A percentile compares a stretch with the other conserved stretches of the same genome.
Conservation (phyloP, 768 basidiomycete genomes). For the Naganishia vishniacii region DNA sequence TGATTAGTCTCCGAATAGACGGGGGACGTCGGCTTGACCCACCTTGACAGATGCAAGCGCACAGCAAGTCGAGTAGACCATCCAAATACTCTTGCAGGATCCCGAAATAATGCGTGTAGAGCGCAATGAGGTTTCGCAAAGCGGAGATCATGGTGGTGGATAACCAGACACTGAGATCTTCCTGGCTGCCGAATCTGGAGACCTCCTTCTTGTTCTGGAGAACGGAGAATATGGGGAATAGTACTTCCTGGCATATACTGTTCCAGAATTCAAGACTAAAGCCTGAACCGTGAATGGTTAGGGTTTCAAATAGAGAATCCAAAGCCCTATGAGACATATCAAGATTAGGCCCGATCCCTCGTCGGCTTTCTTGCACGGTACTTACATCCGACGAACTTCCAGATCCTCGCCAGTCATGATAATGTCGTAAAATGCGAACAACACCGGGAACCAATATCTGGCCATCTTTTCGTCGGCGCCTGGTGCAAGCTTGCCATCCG, state of each 20-base stretch:
- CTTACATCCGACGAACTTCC: constrained; percentile 91
- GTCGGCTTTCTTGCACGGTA: constrained; percentile 28
- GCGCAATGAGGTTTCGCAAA: constrained; percentile 84
- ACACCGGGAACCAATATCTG: constrained; percentile 90
- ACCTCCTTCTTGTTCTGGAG: constrained; percentile 87
- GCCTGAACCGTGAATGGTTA: constrained; percentile 78
- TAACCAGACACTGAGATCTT: constrained; percentile 99
- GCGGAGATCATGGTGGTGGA: constrained; percentile 99
- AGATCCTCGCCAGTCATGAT: constrained; percentile 99
- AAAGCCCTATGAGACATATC: constrained; percentile 61
- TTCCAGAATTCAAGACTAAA: constrained; percentile 96
- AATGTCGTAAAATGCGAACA: constrained; percentile 98
- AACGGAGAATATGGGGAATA: constrained; percentile 97
- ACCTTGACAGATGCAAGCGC: constrained; percentile 99
- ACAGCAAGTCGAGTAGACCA: constrained; percentile 84
- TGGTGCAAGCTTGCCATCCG: constrained; percentile 18
- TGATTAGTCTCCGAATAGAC: constrained; percentile 6
- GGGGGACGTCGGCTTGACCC: constrained; percentile 32
- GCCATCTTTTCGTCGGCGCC: constrained; percentile 17
- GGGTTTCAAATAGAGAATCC: constrained; percentile 89
- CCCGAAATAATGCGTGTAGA: constrained; percentile 92
- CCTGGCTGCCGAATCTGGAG: constrained; percentile 87
- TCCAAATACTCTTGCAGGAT: constrained; percentile 84
- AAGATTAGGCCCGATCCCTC: constrained; percentile 4
- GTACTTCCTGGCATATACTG: constrained; percentile 86